Evolutionary conservation across 768 basidiomycete species (phyloP), one percentile per base, ranked within the genome.

Genomic region (Amanita fuliginea): DNA sequence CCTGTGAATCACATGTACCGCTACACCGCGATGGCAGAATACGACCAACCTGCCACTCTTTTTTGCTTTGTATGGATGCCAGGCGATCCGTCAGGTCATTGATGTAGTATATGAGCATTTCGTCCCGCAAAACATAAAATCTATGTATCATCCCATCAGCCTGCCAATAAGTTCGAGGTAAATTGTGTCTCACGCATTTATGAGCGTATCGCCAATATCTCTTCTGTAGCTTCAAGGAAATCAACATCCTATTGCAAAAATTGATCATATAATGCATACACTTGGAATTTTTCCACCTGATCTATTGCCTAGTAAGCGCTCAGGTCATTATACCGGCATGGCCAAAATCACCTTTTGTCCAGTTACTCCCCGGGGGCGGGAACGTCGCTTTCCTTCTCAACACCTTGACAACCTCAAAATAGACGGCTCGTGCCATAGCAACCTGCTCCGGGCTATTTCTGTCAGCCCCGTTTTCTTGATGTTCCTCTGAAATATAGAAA

Each of bases 141-240:
- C 86, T 89, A 57, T n/a, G 30, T 5, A 39, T 22, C 21, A 22
- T 47, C 35, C 32, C 21, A 19, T 45, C 56, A 45, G 47, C 45
- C 8, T 47, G 13, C 19, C 24, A n/a, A 30, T 2, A 36, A 11
- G 21, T 10, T 19, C 19, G 19, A 26, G 32, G 45, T 40, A 51
- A 19, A 43, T 35, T 43, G 2, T 14, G 16, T 70, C 83, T 47
- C 65, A 91, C 86, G 88, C 87, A 56, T 92, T 93, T 52, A 92
- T 83, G 11, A 93, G 71, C 1, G 86, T 88, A 64, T 93, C 90
- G 0, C 89, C 90, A 21, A 90, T 80, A 51, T 92, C 89, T 53
- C 88, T 68, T 55, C 90, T 80, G 66, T 89, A 92, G 26, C 86
- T 89, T 54, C 8, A 53, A 18, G 24, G 40, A 19, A 14, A n/a